A percentile compares a stretch with the other conserved stretches of the same genome.
phyloP scores from a whole-genome alignment of 2,329 filamentous ascomycete species.

The Diplodia sapinea region DNA sequence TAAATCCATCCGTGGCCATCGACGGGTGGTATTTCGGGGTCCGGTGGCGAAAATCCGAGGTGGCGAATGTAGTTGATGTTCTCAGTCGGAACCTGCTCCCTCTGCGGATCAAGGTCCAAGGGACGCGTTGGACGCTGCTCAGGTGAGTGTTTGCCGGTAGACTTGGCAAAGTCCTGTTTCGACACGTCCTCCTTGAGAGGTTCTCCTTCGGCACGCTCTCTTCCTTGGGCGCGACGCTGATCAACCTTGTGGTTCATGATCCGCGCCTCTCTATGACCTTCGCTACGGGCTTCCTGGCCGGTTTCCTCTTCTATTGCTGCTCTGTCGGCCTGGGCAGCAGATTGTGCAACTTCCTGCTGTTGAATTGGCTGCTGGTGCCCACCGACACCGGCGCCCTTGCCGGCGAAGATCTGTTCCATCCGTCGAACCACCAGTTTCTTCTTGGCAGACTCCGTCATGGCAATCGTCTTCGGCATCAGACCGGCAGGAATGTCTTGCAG shows the following conservation, averaged over 20 bases:
- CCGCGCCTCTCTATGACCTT: constrained; percentile 54
- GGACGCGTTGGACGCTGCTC: constrained; percentile 80
- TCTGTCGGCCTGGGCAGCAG: constrained; percentile 57
- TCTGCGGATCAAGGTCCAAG: constrained; percentile 76
- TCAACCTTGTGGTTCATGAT: constrained; percentile 46
- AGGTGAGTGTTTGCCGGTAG: constrained; percentile 45
- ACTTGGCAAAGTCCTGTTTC: constrained; percentile 11
- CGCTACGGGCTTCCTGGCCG: constrained; percentile 44
- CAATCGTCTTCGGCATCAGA: constrained; percentile 63
- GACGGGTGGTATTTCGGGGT: constrained; percentile 43
- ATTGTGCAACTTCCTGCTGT: constrained; percentile 63
- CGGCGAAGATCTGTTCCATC: constrained; percentile 82
- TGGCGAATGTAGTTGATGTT: constrained; percentile 83
- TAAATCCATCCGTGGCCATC: constrained; percentile 82
- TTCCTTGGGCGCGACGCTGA: neutral
- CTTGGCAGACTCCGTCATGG: constrained; percentile 74
- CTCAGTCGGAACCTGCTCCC: constrained; percentile 74
- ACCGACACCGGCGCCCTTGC: constrained; percentile 59
- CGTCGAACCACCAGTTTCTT: constrained; percentile 78
- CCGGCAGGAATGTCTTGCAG: constrained; percentile 74
- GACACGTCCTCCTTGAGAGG: neutral
- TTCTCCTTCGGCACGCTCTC: neutral
- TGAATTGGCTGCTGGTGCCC: constrained; percentile 58
- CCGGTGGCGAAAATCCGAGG: constrained; percentile 69
- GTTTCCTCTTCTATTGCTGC: constrained; percentile 46